Base-by-base conservation (phyloP, 108 stramenopile genomes). In the Nitzschia inconspicua region DNA sequence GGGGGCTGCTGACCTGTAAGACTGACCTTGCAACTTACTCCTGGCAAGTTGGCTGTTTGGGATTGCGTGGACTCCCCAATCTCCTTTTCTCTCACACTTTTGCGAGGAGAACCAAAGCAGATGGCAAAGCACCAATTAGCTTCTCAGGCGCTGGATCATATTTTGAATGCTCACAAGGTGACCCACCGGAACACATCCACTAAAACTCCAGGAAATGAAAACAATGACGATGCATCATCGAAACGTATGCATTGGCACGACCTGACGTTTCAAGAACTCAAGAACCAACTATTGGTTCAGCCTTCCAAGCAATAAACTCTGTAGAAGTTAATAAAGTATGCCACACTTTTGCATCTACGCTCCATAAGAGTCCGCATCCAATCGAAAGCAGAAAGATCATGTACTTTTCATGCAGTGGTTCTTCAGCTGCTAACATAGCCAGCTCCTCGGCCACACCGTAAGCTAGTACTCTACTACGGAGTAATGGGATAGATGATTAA, bases 91-190 rank as follows among this genome's bases (percentile, higher is more conserved):
- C n/a, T n/a, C n/a, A n/a, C n/a, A n/a, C n/a, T n/a, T n/a, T n/a
- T n/a, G n/a, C n/a, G n/a, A n/a, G n/a, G n/a, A n/a, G 42, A 31
- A 11, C 37, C 63, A 18, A 62, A 43, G 41, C 51, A 66, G 34
- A 28, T 22, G 31, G 22, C 63, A 13, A 56, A 48, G 18, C 72
- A 73, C 32, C 55, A 56, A 8, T 54, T 79, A 0, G 68, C 64
- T 4, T 60, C 68, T 0, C 0, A 53, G 25, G 77, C 71, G 52
- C 44, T 69, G 4, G 34, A 44, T 22, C 30, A 39, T 8, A 40
- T 54, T 11, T 29, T 13, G 0, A 25, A 51, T 7, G 47, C 24
- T 23, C n/a, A n/a, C n/a, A n/a, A n/a, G n/a, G n/a, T n/a, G n/a
- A n/a, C n/a, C n/a, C n/a, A n/a, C n/a, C n/a, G n/a, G n/a, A n/a